These are phyloP conservation scores for Grifola frondosa DNA, from an alignment of 1,284 basidiomycete genomes.

Conservation along the genomic window DNA sequence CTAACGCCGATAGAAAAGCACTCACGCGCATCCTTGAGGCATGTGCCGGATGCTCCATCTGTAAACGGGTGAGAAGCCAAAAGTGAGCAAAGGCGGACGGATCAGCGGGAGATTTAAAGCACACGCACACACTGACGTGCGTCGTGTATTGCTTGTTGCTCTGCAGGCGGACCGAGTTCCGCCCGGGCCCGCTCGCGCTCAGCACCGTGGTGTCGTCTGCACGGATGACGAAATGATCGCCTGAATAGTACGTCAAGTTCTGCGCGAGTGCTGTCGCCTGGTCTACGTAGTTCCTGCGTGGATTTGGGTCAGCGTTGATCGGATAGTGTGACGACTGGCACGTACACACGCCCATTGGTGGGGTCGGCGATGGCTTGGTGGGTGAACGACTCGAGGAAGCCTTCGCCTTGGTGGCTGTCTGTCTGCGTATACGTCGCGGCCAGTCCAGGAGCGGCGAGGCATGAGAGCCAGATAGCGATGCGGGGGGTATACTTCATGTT, in stretches of 20 bases:
- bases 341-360: conserved; percentile 60
- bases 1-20: conserved; percentile 12
- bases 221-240: conserved; percentile 39
- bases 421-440: conserved; percentile 38
- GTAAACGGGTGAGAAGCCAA: conserved; percentile 5
- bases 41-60: conserved; percentile 57
- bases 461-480: conserved; percentile 7
- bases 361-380: conserved; percentile 54
- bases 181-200: conserved; percentile 46
- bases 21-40: conserved; percentile 68
- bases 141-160: conserved; percentile 52
- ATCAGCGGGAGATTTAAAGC: neutral
- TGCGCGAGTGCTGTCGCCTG: conserved; percentile 29
- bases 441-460: conserved; percentile 13
- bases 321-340: neutral
- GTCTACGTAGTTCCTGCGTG: conserved; percentile 34
- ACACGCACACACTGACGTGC: conserved; percentile 55
- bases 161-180: conserved; percentile 58
- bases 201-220: conserved; percentile 51
- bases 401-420: conserved; percentile 45
- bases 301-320: neutral
- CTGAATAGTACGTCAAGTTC: conserved; percentile 30
- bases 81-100: neutral
- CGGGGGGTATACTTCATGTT: conserved; percentile 13
- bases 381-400: conserved; percentile 48